Percentiles rank a stretch among this genome's conserved stretches.
phyloP scores from a whole-genome alignment of 164 flowering plant species.

The Magnolia officinalis region DNA sequence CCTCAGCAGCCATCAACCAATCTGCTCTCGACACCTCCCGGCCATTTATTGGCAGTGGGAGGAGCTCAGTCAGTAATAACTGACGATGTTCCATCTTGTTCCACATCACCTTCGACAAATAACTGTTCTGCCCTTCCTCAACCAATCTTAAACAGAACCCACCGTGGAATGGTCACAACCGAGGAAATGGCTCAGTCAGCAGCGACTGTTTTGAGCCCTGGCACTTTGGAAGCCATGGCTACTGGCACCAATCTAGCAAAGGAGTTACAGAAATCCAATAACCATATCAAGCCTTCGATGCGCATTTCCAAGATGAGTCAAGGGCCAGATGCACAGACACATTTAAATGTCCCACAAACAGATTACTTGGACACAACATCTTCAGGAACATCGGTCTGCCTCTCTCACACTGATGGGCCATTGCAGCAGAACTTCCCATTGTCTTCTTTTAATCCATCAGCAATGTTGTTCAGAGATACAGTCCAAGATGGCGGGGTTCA shows the following conservation, averaged over 20 bases:
- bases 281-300: constrained; percentile 46
- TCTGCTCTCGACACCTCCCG: constrained; percentile 41
- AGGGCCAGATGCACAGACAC: constrained; percentile 48
- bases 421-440: constrained; percentile 50
- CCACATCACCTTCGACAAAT: constrained; percentile 85
- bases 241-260: constrained; percentile 32
- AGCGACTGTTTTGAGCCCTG: constrained; percentile 44
- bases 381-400: constrained; percentile 78
- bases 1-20: constrained; percentile 33
- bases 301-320: constrained; percentile 49
- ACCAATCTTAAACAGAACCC: constrained; percentile 35
- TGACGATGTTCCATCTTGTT: constrained; percentile 81
- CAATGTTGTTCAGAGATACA: constrained; percentile 53
- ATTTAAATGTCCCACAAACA: constrained; percentile 42
- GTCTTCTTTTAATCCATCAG: constrained; percentile 47
- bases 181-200: constrained; percentile 71
- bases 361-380: constrained; percentile 88
- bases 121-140: constrained; percentile 45
- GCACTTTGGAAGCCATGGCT: constrained; percentile 50
- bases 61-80: constrained; percentile 61
- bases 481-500: constrained; percentile 59
- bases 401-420: constrained; percentile 66
- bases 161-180: constrained; percentile 23
- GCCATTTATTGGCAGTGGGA: constrained; percentile 34
- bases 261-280: constrained; percentile 52